Conservation (phyloP, 164 flowering plant genomes). For the Brasenia schreberi region DNA sequence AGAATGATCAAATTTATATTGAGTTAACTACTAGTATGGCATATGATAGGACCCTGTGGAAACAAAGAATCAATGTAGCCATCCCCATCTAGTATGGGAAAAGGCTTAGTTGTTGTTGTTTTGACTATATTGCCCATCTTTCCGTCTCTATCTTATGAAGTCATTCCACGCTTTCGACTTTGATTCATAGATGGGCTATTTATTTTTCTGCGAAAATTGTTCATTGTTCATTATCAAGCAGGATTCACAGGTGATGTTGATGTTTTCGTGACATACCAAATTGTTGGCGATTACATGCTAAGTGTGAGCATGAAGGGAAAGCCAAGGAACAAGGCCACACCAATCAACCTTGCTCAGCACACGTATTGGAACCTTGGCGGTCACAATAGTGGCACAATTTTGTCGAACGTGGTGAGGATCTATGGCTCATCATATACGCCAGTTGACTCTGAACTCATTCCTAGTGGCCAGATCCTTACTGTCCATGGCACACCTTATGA, state of each 20-base stretch:
- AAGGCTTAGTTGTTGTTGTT: no score
- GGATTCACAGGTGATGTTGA: slow-evolving; percentile 58
- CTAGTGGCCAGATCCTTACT: slow-evolving; percentile 49
- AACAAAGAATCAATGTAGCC: no score
- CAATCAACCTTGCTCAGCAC: slow-evolving; percentile 61
- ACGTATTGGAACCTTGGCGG: slow-evolving; percentile 73
- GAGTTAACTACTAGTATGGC: no score
- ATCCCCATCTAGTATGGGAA: no score
- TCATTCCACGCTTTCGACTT: not conserved
- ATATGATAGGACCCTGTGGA: no score
- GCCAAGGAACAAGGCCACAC: slow-evolving; percentile 49
- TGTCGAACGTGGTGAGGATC: slow-evolving; percentile 38
- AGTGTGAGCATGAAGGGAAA: slow-evolving; percentile 37
- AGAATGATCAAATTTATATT: no score
- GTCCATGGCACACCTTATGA: slow-evolving; percentile 67
- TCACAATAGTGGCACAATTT: slow-evolving; percentile 51
- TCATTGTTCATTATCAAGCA: slow-evolving; percentile 6
- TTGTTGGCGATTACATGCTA: slow-evolving; percentile 18
- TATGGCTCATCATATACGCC: slow-evolving; percentile 51
- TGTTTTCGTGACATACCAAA: slow-evolving; percentile 28
- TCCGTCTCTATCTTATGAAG: no score
- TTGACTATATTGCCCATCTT: no score
- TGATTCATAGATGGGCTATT: not conserved
- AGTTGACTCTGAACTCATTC: slow-evolving; percentile 47
- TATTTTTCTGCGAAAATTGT: no score